Evolutionary conservation across 2,329 filamentous ascomycete genomes (phyloP), one percentile per base, ranked within the genome.

Genomic region (Erysiphe neolycopersici): DNA sequence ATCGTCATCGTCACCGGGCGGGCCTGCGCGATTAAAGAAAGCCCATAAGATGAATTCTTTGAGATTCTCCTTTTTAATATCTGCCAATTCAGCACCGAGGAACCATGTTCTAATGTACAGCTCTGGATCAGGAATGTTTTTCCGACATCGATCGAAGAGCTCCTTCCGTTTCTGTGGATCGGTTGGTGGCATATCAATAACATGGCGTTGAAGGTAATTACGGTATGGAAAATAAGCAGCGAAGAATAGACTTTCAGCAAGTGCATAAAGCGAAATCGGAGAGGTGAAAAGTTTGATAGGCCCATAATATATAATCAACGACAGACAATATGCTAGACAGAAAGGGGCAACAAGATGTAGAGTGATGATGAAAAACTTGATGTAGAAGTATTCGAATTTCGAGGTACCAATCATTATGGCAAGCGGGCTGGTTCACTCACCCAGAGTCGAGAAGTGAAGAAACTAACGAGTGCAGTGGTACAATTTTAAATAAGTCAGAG

Each of bases 1-100:
- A 19, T 66, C 64, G 11, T 69, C 61, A 41, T 68, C 57, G 16
- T 62, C 60, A 5, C 59, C 54, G 22, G 60, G 58, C 41, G 56
- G 54, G 4, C 64, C 58, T 10, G 59, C 61, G 10, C 60, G 59
- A 47, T 67, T 68, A 41, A 69, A 62, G 43, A 76, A 68, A 0
- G 67, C 69, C 73, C 71, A 77, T n/a, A 64, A 57, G 17, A 71
- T 61, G 52, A 73, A 75, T 44, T 72, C 67, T 54, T 68, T 69
- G 42, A 76, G 51, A 52, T 76, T 73, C 30, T 75, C 69, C 13
- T 64, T 59, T 44, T 64, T 64, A 39, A 77, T 68, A 26, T 72
- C 68, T 26, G 61, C 56, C 2, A 59, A 41, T 14, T 63, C 58
- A 8, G 69, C 68, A 26, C 65, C 65, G 19, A 67, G 56, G 51